Evolutionary conservation across 306 rosid species (phyloP).

Genomic region (Casuarina equisetifolia): DNA sequence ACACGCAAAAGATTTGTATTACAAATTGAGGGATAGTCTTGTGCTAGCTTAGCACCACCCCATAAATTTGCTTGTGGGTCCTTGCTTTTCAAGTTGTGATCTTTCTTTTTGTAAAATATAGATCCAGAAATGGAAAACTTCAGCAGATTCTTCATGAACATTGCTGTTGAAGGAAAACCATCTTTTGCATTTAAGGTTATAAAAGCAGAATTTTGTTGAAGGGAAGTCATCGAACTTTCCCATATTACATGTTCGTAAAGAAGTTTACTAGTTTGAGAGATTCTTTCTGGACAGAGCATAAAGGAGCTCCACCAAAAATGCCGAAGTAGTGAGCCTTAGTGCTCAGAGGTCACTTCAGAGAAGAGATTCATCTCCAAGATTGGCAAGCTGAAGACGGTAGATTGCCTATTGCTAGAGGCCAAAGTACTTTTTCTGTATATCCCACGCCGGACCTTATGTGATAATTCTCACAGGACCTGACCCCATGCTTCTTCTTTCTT

Average conservation of each 20-base stretch:
- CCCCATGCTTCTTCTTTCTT: background rate
- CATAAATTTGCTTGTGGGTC: constrained; percentile 5
- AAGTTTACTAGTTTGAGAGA: constrained; percentile 24
- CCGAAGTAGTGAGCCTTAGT: background rate
- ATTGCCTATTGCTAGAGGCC: constrained; percentile 26
- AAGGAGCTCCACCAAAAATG: constrained; percentile 36
- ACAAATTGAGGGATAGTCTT: no score
- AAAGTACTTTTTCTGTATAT: constrained; percentile 26
- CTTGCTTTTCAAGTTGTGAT: constrained; percentile 10
- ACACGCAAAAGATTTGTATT: no score
- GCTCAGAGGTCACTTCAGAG: constrained; percentile 27
- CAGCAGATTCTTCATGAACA: constrained; percentile 16
- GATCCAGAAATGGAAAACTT: background rate
- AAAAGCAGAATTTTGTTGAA: constrained; percentile 15
- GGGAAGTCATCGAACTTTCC: constrained; percentile 25
- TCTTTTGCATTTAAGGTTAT: constrained; percentile 44
- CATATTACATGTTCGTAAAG: background rate
- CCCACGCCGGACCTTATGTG: constrained; percentile 17
- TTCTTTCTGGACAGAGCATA: constrained; percentile 28
- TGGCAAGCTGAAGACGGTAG: constrained; percentile 18
- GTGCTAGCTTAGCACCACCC: background rate
- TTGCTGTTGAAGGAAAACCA: constrained; percentile 4
- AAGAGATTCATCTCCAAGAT: constrained; percentile 28
- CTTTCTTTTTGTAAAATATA: background rate
- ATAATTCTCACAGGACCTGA: background rate